Base-by-base conservation (phyloP, 2,329 filamentous ascomycete genomes). In the Verticillium zaregamsianum region DNA sequence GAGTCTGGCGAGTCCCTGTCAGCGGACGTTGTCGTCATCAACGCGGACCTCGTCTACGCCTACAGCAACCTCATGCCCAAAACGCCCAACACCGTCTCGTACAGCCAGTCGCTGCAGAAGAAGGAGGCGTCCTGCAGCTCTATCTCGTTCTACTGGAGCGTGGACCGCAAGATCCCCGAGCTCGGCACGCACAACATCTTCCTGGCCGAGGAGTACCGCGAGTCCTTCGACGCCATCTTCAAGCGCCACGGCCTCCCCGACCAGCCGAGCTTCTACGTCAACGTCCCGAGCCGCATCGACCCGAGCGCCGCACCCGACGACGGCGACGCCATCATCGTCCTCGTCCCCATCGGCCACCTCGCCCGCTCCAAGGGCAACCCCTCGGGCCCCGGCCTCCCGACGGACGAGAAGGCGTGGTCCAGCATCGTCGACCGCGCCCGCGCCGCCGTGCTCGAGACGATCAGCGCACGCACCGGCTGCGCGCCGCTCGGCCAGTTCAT, bases 171-270 rank as follows among this genome's bases (percentile, higher is more conserved):
- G 59, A 76, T 92, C 2, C 83, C 85, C 0, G 82, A 90, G 71
- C 81, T 93, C 2, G 78, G 82, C 20, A 84, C 87, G 0, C 90
- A 93, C 75, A 93, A 92, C 72, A 90, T 92, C 68, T 93, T 93
- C 77, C 82, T 92, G 7, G 89, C 90, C 2, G 86, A 91, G 67
- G 81, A 89, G 65, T 93, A 91, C 72, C 80, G 80, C 58, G 86
- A 90, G 67, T 88, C 83, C n/a, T 92, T 92, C 68, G 89, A 92
- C 72, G 82, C 84, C 62, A 92, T 92, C 63, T 92, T 93, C 80
- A 86, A 89, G 66, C 77, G 84, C 33, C 86, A 91, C 63, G 75
- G 81, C 3, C 85, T 92, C 9, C 90, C 90, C 1, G 72, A 81
- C 1, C 81, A 91, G 62, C 90, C 90, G 0, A 89, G 85, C 61